These are phyloP conservation scores for Gnetum montanum DNA, from an alignment of 75 land plant species.

Conservation along the genomic window DNA sequence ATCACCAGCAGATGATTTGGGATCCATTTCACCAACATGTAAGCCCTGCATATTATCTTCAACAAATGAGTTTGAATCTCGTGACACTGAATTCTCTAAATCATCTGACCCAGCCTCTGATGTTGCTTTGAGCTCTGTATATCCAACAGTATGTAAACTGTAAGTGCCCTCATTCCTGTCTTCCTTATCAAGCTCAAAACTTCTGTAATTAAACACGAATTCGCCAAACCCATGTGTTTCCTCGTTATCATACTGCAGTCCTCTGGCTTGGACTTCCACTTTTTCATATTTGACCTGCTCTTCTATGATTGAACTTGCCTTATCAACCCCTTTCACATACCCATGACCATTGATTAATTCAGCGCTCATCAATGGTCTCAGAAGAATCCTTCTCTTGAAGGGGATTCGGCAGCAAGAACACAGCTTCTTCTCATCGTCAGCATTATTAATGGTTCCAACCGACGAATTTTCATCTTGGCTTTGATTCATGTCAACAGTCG, in stretches of 20 bases:
- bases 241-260: neutral
- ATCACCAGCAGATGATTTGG: conserved; percentile 14
- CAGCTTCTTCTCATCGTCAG: no score
- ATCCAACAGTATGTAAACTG: conserved; percentile 48
- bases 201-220: neutral
- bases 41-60: conserved; percentile 4
- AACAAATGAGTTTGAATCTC: neutral
- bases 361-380: neutral
- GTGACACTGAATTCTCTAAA: conserved; percentile 14
- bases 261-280: conserved; percentile 7
- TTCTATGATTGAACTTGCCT: neutral
- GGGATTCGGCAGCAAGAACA: conserved; percentile 43
- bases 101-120: conserved; percentile 47
- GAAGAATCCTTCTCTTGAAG: conserved; percentile 8
- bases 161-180: conserved; percentile 14
- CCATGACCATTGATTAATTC: neutral
- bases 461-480: no score
- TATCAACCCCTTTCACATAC: neutral
- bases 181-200: neutral
- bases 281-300: conserved; percentile 4
- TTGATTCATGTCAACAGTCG: no score
- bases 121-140: conserved; percentile 40
- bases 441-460: no score
- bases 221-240: neutral
- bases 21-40: conserved; percentile 4